These are phyloP conservation scores for Botrytis deweyae DNA, from an alignment of 2,329 filamentous ascomycete genomes.

Conservation along the genomic window DNA sequence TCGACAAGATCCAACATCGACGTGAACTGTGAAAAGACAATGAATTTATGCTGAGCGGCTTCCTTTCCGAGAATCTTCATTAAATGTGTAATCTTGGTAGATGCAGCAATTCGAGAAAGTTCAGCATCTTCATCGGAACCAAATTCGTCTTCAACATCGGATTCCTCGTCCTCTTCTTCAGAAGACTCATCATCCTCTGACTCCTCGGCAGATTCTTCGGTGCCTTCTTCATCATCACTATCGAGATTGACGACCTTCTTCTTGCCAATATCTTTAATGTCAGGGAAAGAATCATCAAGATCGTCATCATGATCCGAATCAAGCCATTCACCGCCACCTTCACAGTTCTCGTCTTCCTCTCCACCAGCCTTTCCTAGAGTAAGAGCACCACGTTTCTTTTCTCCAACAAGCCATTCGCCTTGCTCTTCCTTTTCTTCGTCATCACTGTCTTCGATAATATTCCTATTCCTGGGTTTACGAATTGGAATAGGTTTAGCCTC, in stretches of 20 bases:
- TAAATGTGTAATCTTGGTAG: constrained; percentile 88
- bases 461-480: constrained; percentile 52
- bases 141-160: constrained; percentile 39
- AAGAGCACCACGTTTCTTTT: constrained; percentile 59
- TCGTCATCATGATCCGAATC: constrained; percentile 62
- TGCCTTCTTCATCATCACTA: constrained; percentile 39
- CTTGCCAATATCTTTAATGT: constrained; percentile 38
- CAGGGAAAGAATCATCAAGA: constrained; percentile 43
- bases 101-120: constrained; percentile 59
- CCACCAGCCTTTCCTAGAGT: constrained; percentile 78
- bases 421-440: constrained; percentile 61
- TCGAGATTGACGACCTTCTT: constrained; percentile 31
- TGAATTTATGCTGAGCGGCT: constrained; percentile 84
- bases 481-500: constrained; percentile 36
- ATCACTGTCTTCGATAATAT: constrained; percentile 64
- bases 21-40: constrained; percentile 97
- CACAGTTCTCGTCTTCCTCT: constrained; percentile 81
- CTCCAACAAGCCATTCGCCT: constrained; percentile 77
- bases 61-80: constrained; percentile 79
- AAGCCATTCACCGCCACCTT: constrained; percentile 80
- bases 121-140: constrained; percentile 43
- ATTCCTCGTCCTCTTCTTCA: constrained; percentile 38
- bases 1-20: constrained; percentile 97
- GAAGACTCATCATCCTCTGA: constrained; percentile 31
- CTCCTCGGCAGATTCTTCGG: constrained; percentile 40